Base-by-base conservation (phyloP, 208 protist species). In the Trypanosoma boissoni region DNA sequence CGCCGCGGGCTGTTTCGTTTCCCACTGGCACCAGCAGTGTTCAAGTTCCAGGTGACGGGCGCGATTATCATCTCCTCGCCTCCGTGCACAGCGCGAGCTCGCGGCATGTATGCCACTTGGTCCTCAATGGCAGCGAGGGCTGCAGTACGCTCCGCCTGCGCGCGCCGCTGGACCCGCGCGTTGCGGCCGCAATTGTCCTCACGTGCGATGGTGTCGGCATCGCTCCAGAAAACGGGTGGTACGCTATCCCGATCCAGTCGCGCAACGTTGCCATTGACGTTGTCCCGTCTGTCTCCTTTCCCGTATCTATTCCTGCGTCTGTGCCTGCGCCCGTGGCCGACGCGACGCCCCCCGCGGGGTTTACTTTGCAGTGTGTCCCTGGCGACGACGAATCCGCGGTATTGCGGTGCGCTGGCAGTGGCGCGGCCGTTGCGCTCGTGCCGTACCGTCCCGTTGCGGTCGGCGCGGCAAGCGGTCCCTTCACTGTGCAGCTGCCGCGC, bases 11-110 rank as follows among this genome's bases (percentile, higher is more conserved):
- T 1, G 76, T 91, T 1, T 55, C 58, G 2, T 76, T 91, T 14
- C 66, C 76, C 18, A 49, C 58, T n/a, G 67, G 63, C 37, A 12
- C 34, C 12, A 41, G 20, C 12, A 29, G 29, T 0, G 72, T 93
- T 1, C 78, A 76, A 41, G 83, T 94, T 3, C 87, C 87, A 0
- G 72, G 68, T 2, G 87, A 94, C 58, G 87, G 87, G 6, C 77
- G 68, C 21, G 73, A 86, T 34, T 94, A 94, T 62, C 58, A 86
- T 36, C 69, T 94, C 21, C 85, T 69, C 20, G 72, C 87, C 3
- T 51, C 78, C 0, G 67, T 94, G 31, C 70, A 78, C 37, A 71
- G 55, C 6, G 67, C 59, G 37, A 57, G 60, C 16, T 56, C 54
- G 8, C 51, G 71, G 26, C 86, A 93, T 66, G 79, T 76, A 50